Evolutionary conservation across 2,329 filamentous ascomycete species (phyloP).

Genomic region (Sclerotinia spermophila): DNA sequence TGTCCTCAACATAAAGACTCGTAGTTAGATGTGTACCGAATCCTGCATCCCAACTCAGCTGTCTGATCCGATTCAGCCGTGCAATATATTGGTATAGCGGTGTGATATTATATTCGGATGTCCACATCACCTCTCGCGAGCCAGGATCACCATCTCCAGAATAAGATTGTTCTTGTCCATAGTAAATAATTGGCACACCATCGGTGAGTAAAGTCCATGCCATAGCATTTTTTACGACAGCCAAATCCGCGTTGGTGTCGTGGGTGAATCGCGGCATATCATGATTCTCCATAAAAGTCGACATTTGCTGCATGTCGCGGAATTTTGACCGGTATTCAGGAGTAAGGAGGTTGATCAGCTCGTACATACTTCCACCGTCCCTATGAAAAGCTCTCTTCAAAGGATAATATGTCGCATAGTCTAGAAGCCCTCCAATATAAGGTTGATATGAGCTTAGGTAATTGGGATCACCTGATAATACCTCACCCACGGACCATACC

Average conservation of each 20-base stretch:
- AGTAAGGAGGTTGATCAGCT: slow-evolving; percentile 36
- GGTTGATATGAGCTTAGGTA: slow-evolving; percentile 43
- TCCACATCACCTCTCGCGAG: slow-evolving; percentile 45
- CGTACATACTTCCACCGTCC: slow-evolving; percentile 30
- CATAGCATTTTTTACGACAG: slow-evolving; percentile 44
- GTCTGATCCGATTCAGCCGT: slow-evolving; percentile 19
- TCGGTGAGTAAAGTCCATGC: slow-evolving; percentile 47
- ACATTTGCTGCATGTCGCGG: slow-evolving; percentile 41
- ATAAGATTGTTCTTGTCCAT: slow-evolving; percentile 50
- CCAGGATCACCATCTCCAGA: slow-evolving; percentile 39
- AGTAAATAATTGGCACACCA: slow-evolving; percentile 50
- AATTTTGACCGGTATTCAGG: slow-evolving; percentile 39
- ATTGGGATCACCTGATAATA: slow-evolving; percentile 46
- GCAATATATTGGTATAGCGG: slow-evolving; percentile 23
- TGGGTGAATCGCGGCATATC: slow-evolving; percentile 41
- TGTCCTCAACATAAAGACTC: slow-evolving; percentile 15
- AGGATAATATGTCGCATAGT: slow-evolving; percentile 48
- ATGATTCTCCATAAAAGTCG: slow-evolving; percentile 44
- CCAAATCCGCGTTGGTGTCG: slow-evolving; percentile 25
- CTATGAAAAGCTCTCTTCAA: slow-evolving; percentile 20
- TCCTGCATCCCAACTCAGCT: slow-evolving; percentile 22
- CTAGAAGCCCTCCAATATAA: slow-evolving; percentile 53
- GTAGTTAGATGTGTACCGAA: slow-evolving; percentile 22
- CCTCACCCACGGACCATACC: slow-evolving; percentile 58
- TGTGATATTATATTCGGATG: slow-evolving; percentile 39